Evolutionary conservation across 305 asterid genomes (phyloP).

Genomic region (Fraxinus angustifolia): DNA sequence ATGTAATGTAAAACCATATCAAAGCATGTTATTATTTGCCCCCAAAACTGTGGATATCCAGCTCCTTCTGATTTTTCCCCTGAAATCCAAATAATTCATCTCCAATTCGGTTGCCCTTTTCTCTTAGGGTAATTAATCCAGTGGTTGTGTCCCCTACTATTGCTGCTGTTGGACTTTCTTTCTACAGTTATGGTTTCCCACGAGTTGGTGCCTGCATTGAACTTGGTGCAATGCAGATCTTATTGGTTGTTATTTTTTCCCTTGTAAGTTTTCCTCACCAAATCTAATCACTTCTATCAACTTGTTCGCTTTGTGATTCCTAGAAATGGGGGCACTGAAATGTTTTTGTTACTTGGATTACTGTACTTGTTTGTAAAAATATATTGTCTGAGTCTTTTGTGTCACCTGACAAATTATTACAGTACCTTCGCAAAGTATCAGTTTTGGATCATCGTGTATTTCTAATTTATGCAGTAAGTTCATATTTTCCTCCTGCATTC

Average conservation of each 20-base stretch:
- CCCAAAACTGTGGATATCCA: background rate
- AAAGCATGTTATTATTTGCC: background rate
- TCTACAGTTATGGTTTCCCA: conserved; percentile 93
- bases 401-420: conserved; percentile 31
- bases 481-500: background rate
- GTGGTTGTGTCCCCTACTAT: conserved; percentile 93
- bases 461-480: conserved; percentile 77
- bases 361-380: background rate
- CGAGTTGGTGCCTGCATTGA: conserved; percentile 85
- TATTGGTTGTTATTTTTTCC: conserved; percentile 75
- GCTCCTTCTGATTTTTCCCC: background rate
- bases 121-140: conserved; percentile 86
- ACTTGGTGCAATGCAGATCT: conserved; percentile 82
- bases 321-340: background rate
- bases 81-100: conserved; percentile 3
- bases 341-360: background rate
- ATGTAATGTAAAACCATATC: background rate
- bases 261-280: conserved; percentile 58
- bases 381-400: background rate
- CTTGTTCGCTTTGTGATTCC: background rate
- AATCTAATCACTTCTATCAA: background rate
- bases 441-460: conserved; percentile 87
- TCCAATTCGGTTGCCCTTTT: conserved; percentile 9
- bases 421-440: conserved; percentile 94
- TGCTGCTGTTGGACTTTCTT: conserved; percentile 98